Evolutionary conservation across 75 land plant species (phyloP), one percentile per base, ranked within the genome.

Genomic region (Pseudotsuga menziesii): DNA sequence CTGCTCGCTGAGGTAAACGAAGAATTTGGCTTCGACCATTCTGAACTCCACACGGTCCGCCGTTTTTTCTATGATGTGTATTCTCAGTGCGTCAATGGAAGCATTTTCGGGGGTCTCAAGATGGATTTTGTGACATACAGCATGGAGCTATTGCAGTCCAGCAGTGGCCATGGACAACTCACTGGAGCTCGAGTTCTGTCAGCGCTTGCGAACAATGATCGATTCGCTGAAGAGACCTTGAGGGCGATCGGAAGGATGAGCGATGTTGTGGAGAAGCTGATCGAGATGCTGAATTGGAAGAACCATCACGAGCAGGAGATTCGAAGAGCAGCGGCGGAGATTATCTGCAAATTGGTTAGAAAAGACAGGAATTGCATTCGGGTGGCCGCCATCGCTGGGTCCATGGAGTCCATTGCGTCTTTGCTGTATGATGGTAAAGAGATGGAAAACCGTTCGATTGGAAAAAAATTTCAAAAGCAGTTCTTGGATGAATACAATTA

Each of bases 261-360:
- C 9, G 72, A 80, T 1, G 82, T 78, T 27, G 83, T 91, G 20
- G 97, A 91, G 72, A 79, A 91, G 29, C 80, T 95, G 71, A 85
- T 95, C 2, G 98, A 95, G 74, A 95, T 95, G 89, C 75, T 93
- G 73, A 88, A 89, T 58, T 95, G 98, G 98, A 86, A 84, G 74
- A 85, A 87, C 23, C 74, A 73, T 2, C 58, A 76, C 22, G 94
- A 95, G 74, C 88, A 88, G 56, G 87, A 87, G 78, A 85, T 91
- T 73, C 82, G 98, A 72, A 74, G 4, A 35, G 78, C 82, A 12
- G 88, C 96, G 0, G 93, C 96, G 8, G 80, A 77, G 41, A 84
- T 93, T 7, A 73, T 94, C 22, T 82, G 82, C 57, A 80, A 76
- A 59, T 79, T 94, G 27, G 87, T 89, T 3, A 77, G 82, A 4